Evolutionary conservation across 2,329 filamentous ascomycete species (phyloP).

Genomic region (Sclerotiophoma versabilis): DNA sequence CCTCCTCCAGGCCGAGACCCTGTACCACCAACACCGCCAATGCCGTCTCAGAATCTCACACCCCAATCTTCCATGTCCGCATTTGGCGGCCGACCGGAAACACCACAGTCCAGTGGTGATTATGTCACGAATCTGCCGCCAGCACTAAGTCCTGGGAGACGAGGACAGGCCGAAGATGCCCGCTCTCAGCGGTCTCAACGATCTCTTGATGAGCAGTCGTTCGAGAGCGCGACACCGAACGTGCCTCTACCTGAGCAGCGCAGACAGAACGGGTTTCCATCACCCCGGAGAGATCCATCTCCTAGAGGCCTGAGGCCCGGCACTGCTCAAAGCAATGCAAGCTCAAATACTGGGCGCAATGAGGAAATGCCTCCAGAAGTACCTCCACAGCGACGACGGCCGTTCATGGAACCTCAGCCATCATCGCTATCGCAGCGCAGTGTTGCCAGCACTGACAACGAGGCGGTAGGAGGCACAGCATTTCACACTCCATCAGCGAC

Average conservation of each 20-base stretch:
- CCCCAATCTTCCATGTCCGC: slow-evolving; percentile 52
- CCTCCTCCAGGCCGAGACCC: slow-evolving; percentile 41
- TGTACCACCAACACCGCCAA: slow-evolving; percentile 35
- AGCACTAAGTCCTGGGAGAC: slow-evolving; percentile 37
- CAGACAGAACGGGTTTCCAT: slow-evolving; percentile 39
- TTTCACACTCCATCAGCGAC: slow-evolving; percentile 36
- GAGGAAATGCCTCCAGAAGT: slow-evolving; percentile 41
- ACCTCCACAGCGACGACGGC: slow-evolving; percentile 68
- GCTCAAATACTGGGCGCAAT: slow-evolving; percentile 37
- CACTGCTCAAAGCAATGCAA: slow-evolving; percentile 47
- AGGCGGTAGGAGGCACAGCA: slow-evolving; percentile 26
- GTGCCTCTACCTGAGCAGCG: slow-evolving; percentile 36
- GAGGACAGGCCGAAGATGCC: slow-evolving; percentile 39
- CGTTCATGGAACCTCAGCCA: slow-evolving; percentile 66
- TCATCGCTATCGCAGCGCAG: slow-evolving; percentile 38
- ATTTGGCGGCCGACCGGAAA: slow-evolving; percentile 40
- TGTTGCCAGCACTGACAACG: slow-evolving; percentile 31
- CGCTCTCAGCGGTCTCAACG: slow-evolving; percentile 39
- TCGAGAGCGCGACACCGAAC: slow-evolving; percentile 30
- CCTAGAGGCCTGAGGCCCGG: slow-evolving; percentile 44
- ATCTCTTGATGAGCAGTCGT: slow-evolving; percentile 36
- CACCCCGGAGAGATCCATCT: slow-evolving; percentile 39
- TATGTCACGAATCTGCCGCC: slow-evolving; percentile 24
- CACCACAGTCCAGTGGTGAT: slow-evolving; percentile 38
- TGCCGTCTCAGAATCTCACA: slow-evolving; percentile 46